phyloP scores from a whole-genome alignment of 2,329 filamentous ascomycete genomes.

The Ophiosphaerella korrae region DNA sequence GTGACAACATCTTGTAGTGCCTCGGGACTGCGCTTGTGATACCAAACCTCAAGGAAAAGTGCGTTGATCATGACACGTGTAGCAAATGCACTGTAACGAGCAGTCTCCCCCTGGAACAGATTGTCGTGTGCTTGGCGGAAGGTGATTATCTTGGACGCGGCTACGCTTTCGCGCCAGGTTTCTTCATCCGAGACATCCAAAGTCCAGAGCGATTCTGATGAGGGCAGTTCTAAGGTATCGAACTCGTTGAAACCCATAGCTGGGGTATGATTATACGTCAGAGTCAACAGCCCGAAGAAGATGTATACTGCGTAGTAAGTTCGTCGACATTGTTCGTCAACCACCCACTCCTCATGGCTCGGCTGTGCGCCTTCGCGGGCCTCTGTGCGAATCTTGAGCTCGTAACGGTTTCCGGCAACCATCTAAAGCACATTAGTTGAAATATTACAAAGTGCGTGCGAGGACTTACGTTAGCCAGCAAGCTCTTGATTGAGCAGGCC shows the following conservation, averaged over 20 bases:
- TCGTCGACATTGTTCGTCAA: slow-evolving; percentile 93
- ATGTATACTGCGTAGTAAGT: slow-evolving; percentile 99
- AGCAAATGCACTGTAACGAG: slow-evolving; percentile 94
- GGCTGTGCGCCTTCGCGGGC: slow-evolving; percentile 78
- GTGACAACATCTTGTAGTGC: slow-evolving; percentile 96
- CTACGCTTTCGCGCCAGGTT: slow-evolving; percentile 81
- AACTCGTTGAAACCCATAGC: slow-evolving; percentile 99
- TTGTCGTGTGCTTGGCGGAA: slow-evolving; percentile 95
- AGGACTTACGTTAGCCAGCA: slow-evolving; percentile 72
- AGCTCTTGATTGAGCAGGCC: slow-evolving; percentile 98
- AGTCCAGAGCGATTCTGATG: slow-evolving; percentile 94
- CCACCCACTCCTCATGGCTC: slow-evolving; percentile 88
- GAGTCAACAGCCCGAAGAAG: slow-evolving; percentile 92
- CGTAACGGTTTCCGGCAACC: slow-evolving; percentile 96
- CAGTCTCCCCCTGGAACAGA: slow-evolving; percentile 88
- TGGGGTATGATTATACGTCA: slow-evolving; percentile 97
- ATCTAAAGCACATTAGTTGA: slow-evolving; percentile 54
- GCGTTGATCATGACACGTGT: slow-evolving; percentile 99
- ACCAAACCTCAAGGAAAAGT: slow-evolving; percentile 97
- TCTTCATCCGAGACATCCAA: slow-evolving; percentile 77
- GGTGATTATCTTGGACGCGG: slow-evolving; percentile 73
- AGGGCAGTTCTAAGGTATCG: slow-evolving; percentile 88
- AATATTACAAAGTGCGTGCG: too few relatives aligned
- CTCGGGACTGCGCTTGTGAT: slow-evolving; percentile 97
- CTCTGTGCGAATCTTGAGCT: slow-evolving; percentile 90